Evolutionary conservation across 2,329 filamentous ascomycete genomes (phyloP), one percentile per base, ranked within the genome.

Genomic region (Colletotrichum eremochloae): DNA sequence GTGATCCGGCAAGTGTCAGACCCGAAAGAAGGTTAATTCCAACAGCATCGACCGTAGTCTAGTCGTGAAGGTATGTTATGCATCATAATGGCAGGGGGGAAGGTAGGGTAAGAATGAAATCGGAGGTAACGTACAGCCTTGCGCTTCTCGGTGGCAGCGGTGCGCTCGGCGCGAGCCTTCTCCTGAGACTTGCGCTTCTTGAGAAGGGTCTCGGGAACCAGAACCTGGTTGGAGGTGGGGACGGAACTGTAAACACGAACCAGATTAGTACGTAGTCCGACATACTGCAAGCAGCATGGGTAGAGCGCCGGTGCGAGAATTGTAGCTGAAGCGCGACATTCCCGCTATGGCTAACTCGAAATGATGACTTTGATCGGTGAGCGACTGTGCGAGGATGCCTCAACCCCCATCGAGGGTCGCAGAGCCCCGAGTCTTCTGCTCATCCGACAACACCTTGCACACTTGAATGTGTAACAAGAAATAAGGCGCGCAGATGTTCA

Each of bases 141-240:
- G 86, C 92, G 93, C 90, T 97, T 93, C 86, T 95, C 90, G 78
- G 91, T 85, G 81, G 94, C 93, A 77, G 93, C 90, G 79, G 89
- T 86, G 84, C 92, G 93, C 87, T 96, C 94, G 85, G 96, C 95
- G 85, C 95, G 94, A 85, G 95, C 95, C 92, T 98, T 97, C 92
- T 99, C 96, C 89, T 98, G 96, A 86, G 91, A 94, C 95, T 99
- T 99, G 90, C 96, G 94, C 94, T 99, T 99, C 94, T 99, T 99
- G 86, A 99, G 92, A 82, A 99, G 94, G 81, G 96, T 99, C 94
- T 99, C 96, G 80, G 96, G 96, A 84, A 98, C 94, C 85, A 98
- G 90, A 85, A 99, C 92, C 86, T 98, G 93, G 86, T 98, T 94
- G 86, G 95, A 88, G 86, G 95, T 97, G 79, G 96, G 94, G 83